Evolutionary conservation across 192 early-diverging fungal species (phyloP).

Genomic region (Thamnidium elegans): DNA sequence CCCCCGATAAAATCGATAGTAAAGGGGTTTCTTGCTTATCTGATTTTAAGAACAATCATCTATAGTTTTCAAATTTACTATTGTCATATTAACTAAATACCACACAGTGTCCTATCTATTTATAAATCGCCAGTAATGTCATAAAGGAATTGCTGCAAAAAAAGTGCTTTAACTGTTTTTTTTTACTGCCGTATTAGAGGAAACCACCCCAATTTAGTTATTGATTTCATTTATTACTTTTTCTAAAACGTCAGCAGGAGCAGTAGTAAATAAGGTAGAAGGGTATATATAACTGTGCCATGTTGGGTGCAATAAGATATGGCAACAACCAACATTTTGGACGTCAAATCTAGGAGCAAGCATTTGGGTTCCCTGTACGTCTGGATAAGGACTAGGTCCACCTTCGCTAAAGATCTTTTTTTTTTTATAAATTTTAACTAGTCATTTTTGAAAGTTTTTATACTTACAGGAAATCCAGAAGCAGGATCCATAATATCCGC

Average conservation of each 20-base stretch:
- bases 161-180: no score
- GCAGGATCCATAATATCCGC: conserved; percentile 91
- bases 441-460: conserved; percentile 21
- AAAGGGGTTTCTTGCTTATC: no score
- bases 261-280: conserved; percentile 79
- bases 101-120: no score
- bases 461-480: conserved; percentile 75
- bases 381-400: conserved; percentile 81
- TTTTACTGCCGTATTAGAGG: no score
- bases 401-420: conserved; percentile 53
- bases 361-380: conserved; percentile 77
- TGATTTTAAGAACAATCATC: no score
- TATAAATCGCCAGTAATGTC: no score
- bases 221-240: conserved; percentile 31
- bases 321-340: conserved; percentile 79
- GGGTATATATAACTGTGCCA: conserved; percentile 94
- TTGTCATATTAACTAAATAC: no score
- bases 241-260: conserved; percentile 52
- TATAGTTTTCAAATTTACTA: no score
- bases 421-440: background rate
- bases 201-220: no score
- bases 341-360: conserved; percentile 72
- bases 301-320: conserved; percentile 78
- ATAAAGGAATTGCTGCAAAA: no score
- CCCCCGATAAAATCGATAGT: no score